A percentile compares a stretch with the other conserved stretches of the same genome.
Conservation (phyloP, 2,329 filamentous ascomycete species). For the Cephalotrichum gorgonifer region DNA sequence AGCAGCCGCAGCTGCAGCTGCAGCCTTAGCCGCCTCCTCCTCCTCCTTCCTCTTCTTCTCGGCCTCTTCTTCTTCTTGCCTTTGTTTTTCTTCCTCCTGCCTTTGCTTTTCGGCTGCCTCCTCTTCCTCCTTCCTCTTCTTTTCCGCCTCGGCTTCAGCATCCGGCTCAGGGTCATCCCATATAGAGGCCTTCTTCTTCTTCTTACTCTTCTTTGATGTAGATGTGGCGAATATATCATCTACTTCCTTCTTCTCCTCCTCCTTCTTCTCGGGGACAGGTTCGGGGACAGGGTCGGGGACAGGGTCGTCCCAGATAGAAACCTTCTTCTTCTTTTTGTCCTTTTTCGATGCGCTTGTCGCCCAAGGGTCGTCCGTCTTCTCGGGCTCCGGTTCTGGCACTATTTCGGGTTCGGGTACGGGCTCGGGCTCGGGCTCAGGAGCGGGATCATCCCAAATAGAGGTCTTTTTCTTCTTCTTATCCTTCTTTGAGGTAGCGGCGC, state of each 20-base stretch:
- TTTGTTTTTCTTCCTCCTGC: background rate
- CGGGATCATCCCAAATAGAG: constrained; percentile 11
- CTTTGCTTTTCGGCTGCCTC: too few relatives aligned
- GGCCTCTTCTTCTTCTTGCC: background rate
- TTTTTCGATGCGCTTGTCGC: constrained; percentile 13
- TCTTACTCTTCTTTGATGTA: constrained; percentile 23
- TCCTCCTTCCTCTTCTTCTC: constrained; percentile 9
- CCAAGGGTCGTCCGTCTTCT: constrained; percentile 13
- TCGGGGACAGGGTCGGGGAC: constrained; percentile 7
- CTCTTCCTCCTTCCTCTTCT: constrained; percentile 1
- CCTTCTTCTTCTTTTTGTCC: constrained; percentile 22
- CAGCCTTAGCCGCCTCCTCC: constrained; percentile 13
- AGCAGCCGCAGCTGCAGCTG: background rate
- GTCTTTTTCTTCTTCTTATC: constrained; percentile 22
- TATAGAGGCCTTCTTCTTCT: constrained; percentile 21
- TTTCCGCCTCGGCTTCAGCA: constrained; percentile 4
- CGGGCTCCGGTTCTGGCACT: constrained; percentile 8
- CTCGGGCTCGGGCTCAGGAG: constrained; percentile 16
- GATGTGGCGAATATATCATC: constrained; percentile 15
- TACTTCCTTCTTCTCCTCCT: constrained; percentile 11
- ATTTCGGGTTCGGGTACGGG: constrained; percentile 11
- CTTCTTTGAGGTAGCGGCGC: constrained; percentile 16
- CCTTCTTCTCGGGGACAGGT: constrained; percentile 10
- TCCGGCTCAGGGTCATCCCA: constrained; percentile 13
- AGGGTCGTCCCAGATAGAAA: constrained; percentile 11